phyloP scores from a whole-genome alignment of 1,284 basidiomycete genomes.

The Rugosomyces carneus region DNA sequence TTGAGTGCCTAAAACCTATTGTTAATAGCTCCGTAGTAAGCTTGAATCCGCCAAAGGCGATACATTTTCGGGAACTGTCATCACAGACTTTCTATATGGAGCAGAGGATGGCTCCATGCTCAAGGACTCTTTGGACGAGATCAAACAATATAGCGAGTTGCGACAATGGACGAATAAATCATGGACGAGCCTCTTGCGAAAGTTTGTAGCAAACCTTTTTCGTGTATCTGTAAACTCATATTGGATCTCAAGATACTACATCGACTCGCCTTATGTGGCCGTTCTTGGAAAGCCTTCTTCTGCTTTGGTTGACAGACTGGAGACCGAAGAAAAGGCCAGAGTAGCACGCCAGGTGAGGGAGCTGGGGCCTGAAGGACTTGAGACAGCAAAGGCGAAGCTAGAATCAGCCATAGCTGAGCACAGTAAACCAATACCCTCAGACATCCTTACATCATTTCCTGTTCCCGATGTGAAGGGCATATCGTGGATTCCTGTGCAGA shows the following conservation, averaged over 20 bases:
- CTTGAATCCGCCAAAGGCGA: slow-evolving; percentile 75
- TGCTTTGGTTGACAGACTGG: slow-evolving; percentile 75
- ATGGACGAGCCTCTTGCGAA: slow-evolving; percentile 79
- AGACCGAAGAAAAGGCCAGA: slow-evolving; percentile 77
- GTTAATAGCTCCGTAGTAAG: slow-evolving; percentile 61
- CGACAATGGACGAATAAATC: slow-evolving; percentile 69
- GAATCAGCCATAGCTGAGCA: slow-evolving; percentile 86
- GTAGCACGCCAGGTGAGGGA: slow-evolving; percentile 63
- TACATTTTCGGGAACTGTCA: slow-evolving; percentile 66
- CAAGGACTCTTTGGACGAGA: slow-evolving; percentile 70
- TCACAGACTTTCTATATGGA: slow-evolving; percentile 89
- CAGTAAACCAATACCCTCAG: slow-evolving; percentile 75
- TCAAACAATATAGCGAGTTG: slow-evolving; percentile 65
- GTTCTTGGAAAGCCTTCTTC: slow-evolving; percentile 89
- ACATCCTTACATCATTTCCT: slow-evolving; percentile 80
- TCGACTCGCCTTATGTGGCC: slow-evolving; percentile 65
- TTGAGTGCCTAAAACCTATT: background rate
- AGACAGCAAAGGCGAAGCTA: slow-evolving; percentile 63
- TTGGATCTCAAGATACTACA: slow-evolving; percentile 58
- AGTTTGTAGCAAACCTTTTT: slow-evolving; percentile 39
- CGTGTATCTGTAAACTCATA: slow-evolving; percentile 4
- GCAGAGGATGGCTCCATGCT: slow-evolving; percentile 80
- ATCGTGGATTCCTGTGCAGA: slow-evolving; percentile 92
- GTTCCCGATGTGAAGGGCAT: slow-evolving; percentile 87
- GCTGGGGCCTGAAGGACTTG: slow-evolving; percentile 81